These are phyloP conservation scores for Rhodosporidiobolus odoratus DNA, from an alignment of 768 basidiomycete species.

Conservation along the genomic window DNA sequence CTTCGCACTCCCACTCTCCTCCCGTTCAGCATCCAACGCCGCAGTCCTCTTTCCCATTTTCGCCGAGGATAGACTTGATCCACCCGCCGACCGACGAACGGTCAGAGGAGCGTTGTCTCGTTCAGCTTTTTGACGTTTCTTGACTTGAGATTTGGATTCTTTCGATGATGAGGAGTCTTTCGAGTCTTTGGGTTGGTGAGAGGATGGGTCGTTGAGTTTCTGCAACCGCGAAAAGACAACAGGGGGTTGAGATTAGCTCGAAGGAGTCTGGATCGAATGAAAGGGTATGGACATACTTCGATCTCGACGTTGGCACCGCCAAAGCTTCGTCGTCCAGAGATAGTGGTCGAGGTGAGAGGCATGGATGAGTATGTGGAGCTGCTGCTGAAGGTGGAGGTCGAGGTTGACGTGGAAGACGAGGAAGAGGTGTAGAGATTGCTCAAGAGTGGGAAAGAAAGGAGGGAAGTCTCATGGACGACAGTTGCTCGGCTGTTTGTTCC, in stretches of 20 bases:
- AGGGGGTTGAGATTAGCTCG: not conserved
- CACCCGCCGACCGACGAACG: not conserved
- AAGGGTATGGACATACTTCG: slow-evolving; percentile 8
- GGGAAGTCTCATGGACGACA: slow-evolving; percentile 30
- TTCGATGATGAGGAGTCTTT: too few relatives aligned
- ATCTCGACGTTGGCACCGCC: slow-evolving; percentile 35
- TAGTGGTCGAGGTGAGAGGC: slow-evolving; percentile 26
- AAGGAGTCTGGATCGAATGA: not conserved
- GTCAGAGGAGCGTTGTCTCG: not conserved
- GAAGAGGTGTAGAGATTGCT: not conserved
- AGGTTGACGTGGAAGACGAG: not conserved
- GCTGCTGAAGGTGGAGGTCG: not conserved
- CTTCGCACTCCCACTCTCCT: slow-evolving; percentile 4
- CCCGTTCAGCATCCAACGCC: not conserved
- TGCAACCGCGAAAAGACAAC: not conserved
- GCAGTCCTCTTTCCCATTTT: slow-evolving; percentile 1
- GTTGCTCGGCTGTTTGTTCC: not conserved
- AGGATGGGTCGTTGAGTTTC: slow-evolving; percentile 32
- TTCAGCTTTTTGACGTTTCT: slow-evolving; percentile 4
- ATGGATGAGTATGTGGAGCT: slow-evolving; percentile 22
- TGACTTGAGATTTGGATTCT: not conserved
- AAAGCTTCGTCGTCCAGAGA: slow-evolving; percentile 29
- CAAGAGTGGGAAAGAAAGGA: slow-evolving; percentile 33
- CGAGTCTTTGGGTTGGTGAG: not conserved
- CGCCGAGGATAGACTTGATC: not conserved